Evolutionary conservation across 2,329 filamentous ascomycete genomes (phyloP), one percentile per base, ranked within the genome.

Genomic region (Xylaria arbuscula): DNA sequence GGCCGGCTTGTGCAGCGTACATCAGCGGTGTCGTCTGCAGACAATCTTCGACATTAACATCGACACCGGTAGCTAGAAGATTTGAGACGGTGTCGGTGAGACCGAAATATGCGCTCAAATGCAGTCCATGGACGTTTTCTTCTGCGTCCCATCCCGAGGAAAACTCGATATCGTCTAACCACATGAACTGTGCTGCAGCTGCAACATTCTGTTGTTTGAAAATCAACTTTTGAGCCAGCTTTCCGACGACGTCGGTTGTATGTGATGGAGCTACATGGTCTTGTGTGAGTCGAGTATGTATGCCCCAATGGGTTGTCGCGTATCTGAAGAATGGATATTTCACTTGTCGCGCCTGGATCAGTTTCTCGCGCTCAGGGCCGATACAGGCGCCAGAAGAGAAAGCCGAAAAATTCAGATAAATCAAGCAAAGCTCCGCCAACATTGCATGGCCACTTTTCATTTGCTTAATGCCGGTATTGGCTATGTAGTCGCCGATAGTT

Each of bases 371-470:
- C 45, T 47, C 45, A 47, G 45, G 45, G 8, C 45, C 45, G 19
- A 8, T 9, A 11, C 45, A 47, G 2, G 45, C 45, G 45, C 45
- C 45, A 3, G 45, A 47, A 47, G 45, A 47, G 45, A 22, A 47
- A 0, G n/a, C 45, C 19, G 45, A 47, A 47, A 47, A 47, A n/a
- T 47, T 47, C 45, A 47, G 10, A 47, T 47, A 47, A 22, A 47
- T 47, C 45, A 47, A 47, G 19, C 45, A 47, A 9, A 47, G 6
- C 45, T 47, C 45, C 17, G 45, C 45, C 7, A 47, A 6, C 45
- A 47, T 47, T n/a, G 45, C 45, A 47, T 47, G 45, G 45, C 45
- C 45, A 47, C 45, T 47, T n/a, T 47, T 47, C n/a, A 47, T 17
- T n/a, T 47, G 45, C 45, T 47, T 47, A 22, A 47, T n/a, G 10